Evolutionary conservation across 2,329 filamentous ascomycete species (phyloP).

Genomic region (Macrophomina pseudophaseolina): DNA sequence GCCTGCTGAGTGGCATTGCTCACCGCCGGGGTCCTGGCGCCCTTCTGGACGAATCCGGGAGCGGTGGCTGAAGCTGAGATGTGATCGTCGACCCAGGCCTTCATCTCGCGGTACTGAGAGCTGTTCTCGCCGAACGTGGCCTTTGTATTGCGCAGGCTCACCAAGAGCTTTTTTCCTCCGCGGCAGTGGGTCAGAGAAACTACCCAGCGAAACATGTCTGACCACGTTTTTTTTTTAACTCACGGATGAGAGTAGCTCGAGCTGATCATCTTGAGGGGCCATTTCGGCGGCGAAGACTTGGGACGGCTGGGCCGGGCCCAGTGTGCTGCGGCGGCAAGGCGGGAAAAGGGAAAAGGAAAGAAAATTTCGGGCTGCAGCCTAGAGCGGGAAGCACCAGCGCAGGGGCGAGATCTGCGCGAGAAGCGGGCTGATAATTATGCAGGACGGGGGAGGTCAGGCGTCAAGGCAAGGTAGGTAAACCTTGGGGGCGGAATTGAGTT

Average conservation of each 20-base stretch:
- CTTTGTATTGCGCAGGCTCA: conserved; percentile 42
- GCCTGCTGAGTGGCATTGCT: conserved; percentile 1
- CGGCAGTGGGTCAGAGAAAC: conserved; percentile 21
- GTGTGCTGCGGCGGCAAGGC: not conserved
- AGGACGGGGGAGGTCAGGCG: not conserved
- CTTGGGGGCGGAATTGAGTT: not conserved
- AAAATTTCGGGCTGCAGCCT: not conserved
- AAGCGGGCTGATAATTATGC: not conserved
- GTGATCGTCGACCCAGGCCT: conserved; percentile 40
- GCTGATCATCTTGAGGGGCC: conserved; percentile 11
- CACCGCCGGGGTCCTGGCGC: not conserved
- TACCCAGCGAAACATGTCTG: not conserved
- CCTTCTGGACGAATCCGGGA: conserved; percentile 19
- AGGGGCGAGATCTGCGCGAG: not conserved
- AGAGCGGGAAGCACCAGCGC: not conserved
- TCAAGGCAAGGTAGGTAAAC: not conserved
- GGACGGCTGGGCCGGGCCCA: not conserved
- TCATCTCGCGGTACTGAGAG: conserved; percentile 38
- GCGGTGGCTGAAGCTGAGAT: conserved; percentile 32
- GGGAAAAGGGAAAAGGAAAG: not conserved
- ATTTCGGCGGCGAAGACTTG: conserved; percentile 2
- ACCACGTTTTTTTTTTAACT: not conserved
- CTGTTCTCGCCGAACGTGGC: conserved; percentile 41
- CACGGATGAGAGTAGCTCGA: conserved; percentile 13
- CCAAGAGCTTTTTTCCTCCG: conserved; percentile 35